Base-by-base conservation (phyloP, 208 protist genomes). In the Blastocrithidia nonstop region DNA sequence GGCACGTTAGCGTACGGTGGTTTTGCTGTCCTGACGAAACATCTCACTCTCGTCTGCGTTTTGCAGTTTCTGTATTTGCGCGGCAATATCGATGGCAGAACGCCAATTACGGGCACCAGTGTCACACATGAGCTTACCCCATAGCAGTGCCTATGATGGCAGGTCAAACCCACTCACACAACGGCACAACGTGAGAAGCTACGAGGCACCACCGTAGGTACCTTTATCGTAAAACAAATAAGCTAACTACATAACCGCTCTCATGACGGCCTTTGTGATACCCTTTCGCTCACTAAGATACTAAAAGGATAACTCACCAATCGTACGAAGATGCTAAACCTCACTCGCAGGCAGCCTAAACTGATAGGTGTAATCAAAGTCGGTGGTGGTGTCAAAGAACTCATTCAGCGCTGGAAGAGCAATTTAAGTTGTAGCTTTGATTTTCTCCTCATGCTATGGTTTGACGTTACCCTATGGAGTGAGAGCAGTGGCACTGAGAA, bases 41-140 rank as follows among this genome's bases (percentile, higher is more conserved):
- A 72, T 59, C 31, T 83, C 68, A 21, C 81, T 70, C 44, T 84
- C 75, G 52, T 61, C 71, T 23, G 53, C 59, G 47, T 76, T 88
- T 56, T 85, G 75, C 39, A 74, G 51, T 13, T 62, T 61, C 39
- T 74, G 69, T 46, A 94, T 71, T 51, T 67, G 51, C 45, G 80
- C 73, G 7, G 78, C 72, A 9, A 74, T 66, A 23, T 71, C 70
- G 35, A 81, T 75, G 26, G 80, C 82, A 21, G 75, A 79, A 44
- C 72, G 68, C 82, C 80, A 94, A 53, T 86, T 87, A 36, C 67
- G 66, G 33, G 76, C 68, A 32, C 74, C 69, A 22, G 74, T 86
- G 48, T 92, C 82, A 52, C 71, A 82, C 47, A 88, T 72, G 31
- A 90, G 67, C 60, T 88, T 88, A 15, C 86, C 86, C 86, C 86